A percentile compares a stretch with the other conserved stretches of the same genome.
Conservation (phyloP, 306 rosid genomes). For the Ceratonia siliqua region DNA sequence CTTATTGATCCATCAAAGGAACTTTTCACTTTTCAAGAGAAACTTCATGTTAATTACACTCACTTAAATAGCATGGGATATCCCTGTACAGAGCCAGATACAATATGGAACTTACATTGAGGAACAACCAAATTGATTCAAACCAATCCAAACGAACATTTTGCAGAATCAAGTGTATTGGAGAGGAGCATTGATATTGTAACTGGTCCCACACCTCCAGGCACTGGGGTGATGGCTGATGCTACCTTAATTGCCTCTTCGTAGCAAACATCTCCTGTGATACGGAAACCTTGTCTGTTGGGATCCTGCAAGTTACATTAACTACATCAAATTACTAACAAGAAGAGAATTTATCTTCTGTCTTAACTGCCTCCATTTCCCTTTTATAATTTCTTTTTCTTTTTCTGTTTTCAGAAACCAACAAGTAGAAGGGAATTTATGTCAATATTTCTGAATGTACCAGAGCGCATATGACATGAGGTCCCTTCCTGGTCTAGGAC, state of each 20-base stretch:
- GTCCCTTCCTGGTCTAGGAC: neutral
- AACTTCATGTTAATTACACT: neutral
- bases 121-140: conserved; percentile 27
- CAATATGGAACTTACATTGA: conserved; percentile 1
- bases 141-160: conserved; percentile 37
- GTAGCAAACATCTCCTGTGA: conserved; percentile 52
- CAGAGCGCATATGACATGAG: neutral
- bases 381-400: neutral
- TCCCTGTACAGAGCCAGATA: neutral
- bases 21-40: neutral
- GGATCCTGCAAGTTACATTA: conserved; percentile 37
- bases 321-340: neutral
- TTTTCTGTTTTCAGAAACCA: neutral
- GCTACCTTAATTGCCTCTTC: conserved; percentile 60
- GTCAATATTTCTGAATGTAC: neutral
- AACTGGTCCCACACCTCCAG: conserved; percentile 56
- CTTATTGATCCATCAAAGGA: neutral
- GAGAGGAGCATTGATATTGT: conserved; percentile 52
- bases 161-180: conserved; percentile 53
- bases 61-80: neutral
- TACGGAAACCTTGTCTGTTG: conserved; percentile 30
- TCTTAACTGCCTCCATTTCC: neutral
- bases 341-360: neutral
- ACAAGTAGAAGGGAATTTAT: neutral
- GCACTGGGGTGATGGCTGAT: conserved; percentile 58